phyloP scores from a whole-genome alignment of 179 eudicot genomes.

The Dionaea muscipula region DNA sequence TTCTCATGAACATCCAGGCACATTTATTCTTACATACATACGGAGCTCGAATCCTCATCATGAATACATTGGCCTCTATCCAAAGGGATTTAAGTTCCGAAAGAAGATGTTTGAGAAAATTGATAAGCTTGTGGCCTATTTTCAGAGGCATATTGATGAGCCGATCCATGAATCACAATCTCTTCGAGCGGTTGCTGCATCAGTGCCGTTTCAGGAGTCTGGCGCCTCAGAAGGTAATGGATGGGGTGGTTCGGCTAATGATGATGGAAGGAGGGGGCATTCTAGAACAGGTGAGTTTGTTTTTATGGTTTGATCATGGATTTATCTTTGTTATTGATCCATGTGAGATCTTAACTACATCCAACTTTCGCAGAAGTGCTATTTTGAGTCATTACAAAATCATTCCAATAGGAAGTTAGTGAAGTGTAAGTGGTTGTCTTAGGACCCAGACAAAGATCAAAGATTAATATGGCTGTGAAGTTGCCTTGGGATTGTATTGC shows the following conservation, averaged over 20 bases:
- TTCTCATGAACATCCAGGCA: constrained; percentile 92
- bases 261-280: constrained; percentile 56
- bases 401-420: no score
- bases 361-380: no score
- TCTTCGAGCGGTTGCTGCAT: constrained; percentile 81
- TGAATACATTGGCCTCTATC: constrained; percentile 79
- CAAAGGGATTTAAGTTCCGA: constrained; percentile 88
- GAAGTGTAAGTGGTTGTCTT: no score
- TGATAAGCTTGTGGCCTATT: constrained; percentile 76
- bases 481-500: no score
- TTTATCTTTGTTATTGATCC: no score
- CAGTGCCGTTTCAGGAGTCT: constrained; percentile 81
- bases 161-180: constrained; percentile 66
- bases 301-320: no score
- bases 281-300: constrained; percentile 54
- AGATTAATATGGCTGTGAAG: no score
- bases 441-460: no score
- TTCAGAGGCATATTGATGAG: constrained; percentile 88
- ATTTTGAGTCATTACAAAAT: no score
- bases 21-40: constrained; percentile 75
- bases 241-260: constrained; percentile 44
- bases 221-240: constrained; percentile 57
- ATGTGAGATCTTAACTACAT: no score
- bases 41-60: constrained; percentile 89
- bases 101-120: constrained; percentile 73